Conservation (phyloP, 2,329 filamentous ascomycete species). For the Immersiporthe knoxdaviesiana region DNA sequence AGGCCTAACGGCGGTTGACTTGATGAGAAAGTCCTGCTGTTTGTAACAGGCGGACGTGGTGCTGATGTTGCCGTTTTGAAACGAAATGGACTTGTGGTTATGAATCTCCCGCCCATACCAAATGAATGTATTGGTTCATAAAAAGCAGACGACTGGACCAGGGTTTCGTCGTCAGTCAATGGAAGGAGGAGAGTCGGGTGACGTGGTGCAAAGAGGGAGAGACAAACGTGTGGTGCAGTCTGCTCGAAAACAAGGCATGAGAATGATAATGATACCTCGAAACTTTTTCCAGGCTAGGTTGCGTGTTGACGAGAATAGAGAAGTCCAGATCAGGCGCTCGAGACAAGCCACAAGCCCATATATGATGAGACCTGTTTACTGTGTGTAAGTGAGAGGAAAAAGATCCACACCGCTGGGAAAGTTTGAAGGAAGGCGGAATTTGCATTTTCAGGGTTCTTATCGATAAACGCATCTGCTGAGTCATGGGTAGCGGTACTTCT, state of each 20-base stretch:
- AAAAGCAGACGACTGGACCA: neutral
- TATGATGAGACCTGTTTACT: neutral
- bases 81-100: neutral
- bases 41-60: neutral
- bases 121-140: neutral
- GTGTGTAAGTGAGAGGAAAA: neutral
- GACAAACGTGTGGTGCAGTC: neutral
- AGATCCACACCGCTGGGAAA: conserved; percentile 8
- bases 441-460: conserved; percentile 19
- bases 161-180: neutral
- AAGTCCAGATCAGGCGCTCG: neutral
- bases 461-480: conserved; percentile 19
- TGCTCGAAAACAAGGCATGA: neutral
- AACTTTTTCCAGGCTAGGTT: neutral
- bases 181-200: neutral
- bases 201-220: neutral
- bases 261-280: neutral
- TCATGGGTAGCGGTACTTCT: conserved; percentile 14
- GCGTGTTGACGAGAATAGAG: neutral
- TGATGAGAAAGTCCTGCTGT: neutral
- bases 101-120: neutral
- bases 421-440: neutral
- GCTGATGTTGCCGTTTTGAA: neutral
- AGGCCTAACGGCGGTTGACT: neutral
- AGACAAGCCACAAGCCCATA: too few relatives aligned